Evolutionary conservation across 495 filamentous ascomycete genomes (phyloP), one percentile per base, ranked within the genome.

Genomic region (Lepidopterella palustris): DNA sequence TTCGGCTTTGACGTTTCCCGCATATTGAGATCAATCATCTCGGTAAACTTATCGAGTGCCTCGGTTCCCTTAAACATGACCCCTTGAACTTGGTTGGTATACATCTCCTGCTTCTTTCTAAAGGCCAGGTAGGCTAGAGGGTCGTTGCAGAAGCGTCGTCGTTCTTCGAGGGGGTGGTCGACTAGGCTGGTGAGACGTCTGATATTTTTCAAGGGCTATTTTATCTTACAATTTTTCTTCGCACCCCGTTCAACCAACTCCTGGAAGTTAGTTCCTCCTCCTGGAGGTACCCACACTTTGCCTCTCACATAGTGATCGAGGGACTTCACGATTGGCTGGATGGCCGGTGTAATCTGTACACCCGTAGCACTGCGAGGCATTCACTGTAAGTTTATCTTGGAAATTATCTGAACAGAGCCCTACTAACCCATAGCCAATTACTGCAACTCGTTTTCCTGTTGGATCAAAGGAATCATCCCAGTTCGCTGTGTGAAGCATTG

Each of bases 401-500:
- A 52, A 20, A 55, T 60, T 25, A 55, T 55, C 25, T 60, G 58
- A 6, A 60, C 51, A 1, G 58, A 60, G 5, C 50, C 54, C 8
- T 52, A n/a, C n/a, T n/a, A n/a, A n/a, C n/a, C n/a, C 45, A 18
- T 53, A 53, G 18, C 59, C 59, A 27, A 62, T 57, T 27, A 62
- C 53, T 29, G 59, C 59, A 13, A 62, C 59, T 0, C 5, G 11
- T 29, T 62, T 57, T n/a, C 45, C 59, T 3, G 45, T 45, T 6
- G 57, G 42, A 45, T 62, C 53, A 32, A 57, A 53, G 6, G 53
- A 23, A n/a, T 53, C 55, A 23, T 57, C 42, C 45, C 42, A 57
- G 10, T 52, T 55, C 2, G 40, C 59, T 11, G 59, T 56, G 42
- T 62, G 53, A 40, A 57, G 51, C 45, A 62, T 18, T 31, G 50